These are phyloP conservation scores for Trichophyton benhamiae DNA, from an alignment of 2,329 filamentous ascomycete species.

Conservation along the genomic window DNA sequence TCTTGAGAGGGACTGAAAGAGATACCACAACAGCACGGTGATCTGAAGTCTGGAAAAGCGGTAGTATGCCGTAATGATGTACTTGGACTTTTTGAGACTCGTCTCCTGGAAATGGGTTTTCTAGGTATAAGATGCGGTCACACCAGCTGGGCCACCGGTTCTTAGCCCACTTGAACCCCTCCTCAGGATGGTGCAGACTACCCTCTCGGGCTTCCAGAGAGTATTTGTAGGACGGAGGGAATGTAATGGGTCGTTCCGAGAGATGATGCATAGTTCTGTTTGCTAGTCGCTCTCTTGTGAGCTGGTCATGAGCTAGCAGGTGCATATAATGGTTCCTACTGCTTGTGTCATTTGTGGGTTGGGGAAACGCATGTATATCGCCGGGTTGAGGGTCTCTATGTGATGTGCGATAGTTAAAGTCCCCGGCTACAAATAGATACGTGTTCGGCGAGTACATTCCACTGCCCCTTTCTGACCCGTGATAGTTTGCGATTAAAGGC, in stretches of 20 bases:
- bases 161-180: constrained; percentile 58
- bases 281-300: constrained; percentile 56
- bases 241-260: constrained; percentile 58
- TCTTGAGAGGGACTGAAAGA: constrained; percentile 41
- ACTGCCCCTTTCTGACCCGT: constrained; percentile 21
- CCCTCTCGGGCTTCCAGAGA: constrained; percentile 35
- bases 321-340: constrained; percentile 52
- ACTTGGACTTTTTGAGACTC: constrained; percentile 36
- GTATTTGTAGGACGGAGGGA: constrained; percentile 94
- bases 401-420: constrained; percentile 88
- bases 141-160: constrained; percentile 91
- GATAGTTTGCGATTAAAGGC: constrained; percentile 22
- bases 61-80: constrained; percentile 58
- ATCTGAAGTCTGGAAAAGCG: constrained; percentile 70
- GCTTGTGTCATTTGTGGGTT: constrained; percentile 38
- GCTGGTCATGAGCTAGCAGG: constrained; percentile 65
- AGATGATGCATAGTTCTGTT: constrained; percentile 67
- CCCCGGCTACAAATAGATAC: constrained; percentile 76
- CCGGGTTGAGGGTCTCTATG: constrained; percentile 48
- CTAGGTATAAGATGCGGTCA: constrained; percentile 72
- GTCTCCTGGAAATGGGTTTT: constrained; percentile 42
- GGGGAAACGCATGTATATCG: constrained; percentile 50
- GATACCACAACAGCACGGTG: constrained; percentile 73
- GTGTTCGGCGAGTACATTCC: constrained; percentile 60
- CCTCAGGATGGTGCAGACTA: constrained; percentile 19